Conservation (phyloP, 768 basidiomycete genomes). For the Lactifluus subvellereus region DNA sequence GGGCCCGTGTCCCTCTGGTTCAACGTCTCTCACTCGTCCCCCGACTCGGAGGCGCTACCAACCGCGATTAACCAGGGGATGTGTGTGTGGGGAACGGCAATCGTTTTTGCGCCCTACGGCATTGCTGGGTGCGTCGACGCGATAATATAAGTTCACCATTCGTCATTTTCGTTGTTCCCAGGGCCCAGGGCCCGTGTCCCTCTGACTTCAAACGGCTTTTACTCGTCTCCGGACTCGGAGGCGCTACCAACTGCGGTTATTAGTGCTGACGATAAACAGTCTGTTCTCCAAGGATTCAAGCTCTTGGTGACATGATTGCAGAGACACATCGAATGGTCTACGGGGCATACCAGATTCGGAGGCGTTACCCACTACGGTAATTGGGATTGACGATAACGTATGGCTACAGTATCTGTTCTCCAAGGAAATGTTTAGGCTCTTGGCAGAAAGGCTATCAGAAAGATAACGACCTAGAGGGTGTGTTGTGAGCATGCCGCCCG, state of each 20-base stretch:
- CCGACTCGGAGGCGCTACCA: neutral
- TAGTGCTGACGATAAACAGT: neutral
- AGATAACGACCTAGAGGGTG: neutral
- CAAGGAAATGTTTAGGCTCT: neutral
- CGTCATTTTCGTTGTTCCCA: neutral
- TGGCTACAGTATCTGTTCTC: neutral
- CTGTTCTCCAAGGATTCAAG: neutral
- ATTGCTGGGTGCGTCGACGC: no score
- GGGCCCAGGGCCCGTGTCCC: neutral
- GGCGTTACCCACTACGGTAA: neutral
- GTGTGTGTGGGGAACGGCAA: neutral
- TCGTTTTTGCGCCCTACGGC: neutral
- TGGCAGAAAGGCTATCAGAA: neutral
- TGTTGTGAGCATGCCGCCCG: neutral
- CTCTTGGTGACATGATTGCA: neutral
- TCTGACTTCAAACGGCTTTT: neutral
- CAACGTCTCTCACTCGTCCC: neutral
- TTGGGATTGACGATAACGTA: neutral
- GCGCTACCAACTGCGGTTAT: neutral
- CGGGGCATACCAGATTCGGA: neutral
- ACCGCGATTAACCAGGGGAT: neutral
- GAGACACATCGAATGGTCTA: neutral
- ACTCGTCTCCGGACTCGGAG: neutral
- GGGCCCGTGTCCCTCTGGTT: neutral
- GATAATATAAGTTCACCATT: no score